Base-by-base conservation (phyloP, 2,329 filamentous ascomycete species). In the Colletotrichum tamarilloi region DNA sequence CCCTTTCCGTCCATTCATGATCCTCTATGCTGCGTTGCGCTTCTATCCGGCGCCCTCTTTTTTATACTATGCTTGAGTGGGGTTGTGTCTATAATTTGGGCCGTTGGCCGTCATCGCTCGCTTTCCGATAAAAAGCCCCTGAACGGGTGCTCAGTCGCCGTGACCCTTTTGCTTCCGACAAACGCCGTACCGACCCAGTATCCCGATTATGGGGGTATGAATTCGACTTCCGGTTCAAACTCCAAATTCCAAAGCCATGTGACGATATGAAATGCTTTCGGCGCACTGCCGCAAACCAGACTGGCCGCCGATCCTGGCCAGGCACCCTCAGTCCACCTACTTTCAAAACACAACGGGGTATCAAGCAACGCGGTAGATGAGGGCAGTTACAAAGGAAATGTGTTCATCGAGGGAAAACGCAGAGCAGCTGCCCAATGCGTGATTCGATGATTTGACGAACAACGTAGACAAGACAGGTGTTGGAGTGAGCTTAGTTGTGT, bases 321-420 rank as follows among this genome's bases (percentile, higher is more conserved):
- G 69, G 67, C 68, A 63, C 63, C 74, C 67, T 72, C 67, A 26
- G 64, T 70, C 67, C 55, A 62, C 62, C 67, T 52, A 74, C 66
- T 64, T 64, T 72, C 63, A 66, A 67, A 75, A 72, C 67, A 65
- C 72, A 74, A 75, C 74, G 78, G 79, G 78, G 79, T 81, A 80
- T 79, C 78, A 80, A 77, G 74, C 72, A 76, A 74, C 46, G 49
- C 68, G 75, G 69, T 69, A 74, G 74, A 74, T 70, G 74, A 77
- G 77, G 77, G 75, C 75, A 73, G 71, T 60, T 58, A 78, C 77
- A 78, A 76, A 77, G 64, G 66, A 77, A 77, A 78, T 70, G 22
- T 53, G 46, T 22, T 56, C 32, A 57, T 35, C 52, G 32, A 57
- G 62, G 30, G 56, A 60, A 65, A 46, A 70, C 57, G 66, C 58